Base-by-base conservation (phyloP, 139 green algal species). In the Desmodesmus armatus region DNA sequence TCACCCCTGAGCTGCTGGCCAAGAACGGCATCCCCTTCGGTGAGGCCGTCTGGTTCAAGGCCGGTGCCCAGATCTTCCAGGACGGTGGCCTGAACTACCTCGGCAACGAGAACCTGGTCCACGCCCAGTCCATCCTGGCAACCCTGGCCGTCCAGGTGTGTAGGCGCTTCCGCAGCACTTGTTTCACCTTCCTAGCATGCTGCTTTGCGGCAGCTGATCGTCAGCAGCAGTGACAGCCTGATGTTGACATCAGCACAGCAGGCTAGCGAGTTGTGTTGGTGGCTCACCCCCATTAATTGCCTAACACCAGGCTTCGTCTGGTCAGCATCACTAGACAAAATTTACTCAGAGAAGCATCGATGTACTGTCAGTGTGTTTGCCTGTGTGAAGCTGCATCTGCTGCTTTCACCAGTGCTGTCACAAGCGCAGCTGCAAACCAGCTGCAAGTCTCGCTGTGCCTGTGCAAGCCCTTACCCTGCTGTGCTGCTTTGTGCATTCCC, bases 71-170 rank as follows among this genome's bases (percentile, higher is more conserved):
- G 89, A 96, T 95, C 88, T 96, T 96, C 89, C 73, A 82, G 53
- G 93, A 94, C 58, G 96, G 85, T 80, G 93, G 93, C 90, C 90
- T 97, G 27, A 88, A 96, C 91, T 97, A 96, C 91, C 92, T 97
- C 33, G 92, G 92, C 86, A 94, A 94, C 90, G 29, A 88, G 74
- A 90, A 69, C 80, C 91, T 95, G 87, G 86, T 98, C 58, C 96
- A 98, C 87, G 96, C 96, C 60, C 95, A 98, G 94, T 95, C 87
- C 92, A 97, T 98, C 89, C 67, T 98, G 29, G 93, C 92, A 83
- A 98, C 94, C 83, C 81, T 99, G 82, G 94, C 85, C 79, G 58
- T 85, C 80, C 97, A 99, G 96, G 93, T 97, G 33, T 0, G 79
- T 77, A 25, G 58, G 3, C 1, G 15, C 2, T 35, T 23, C 1